These are phyloP conservation scores for Xylariaceae sp. DNA, from an alignment of 2,329 filamentous ascomycete genomes.

Conservation along the genomic window DNA sequence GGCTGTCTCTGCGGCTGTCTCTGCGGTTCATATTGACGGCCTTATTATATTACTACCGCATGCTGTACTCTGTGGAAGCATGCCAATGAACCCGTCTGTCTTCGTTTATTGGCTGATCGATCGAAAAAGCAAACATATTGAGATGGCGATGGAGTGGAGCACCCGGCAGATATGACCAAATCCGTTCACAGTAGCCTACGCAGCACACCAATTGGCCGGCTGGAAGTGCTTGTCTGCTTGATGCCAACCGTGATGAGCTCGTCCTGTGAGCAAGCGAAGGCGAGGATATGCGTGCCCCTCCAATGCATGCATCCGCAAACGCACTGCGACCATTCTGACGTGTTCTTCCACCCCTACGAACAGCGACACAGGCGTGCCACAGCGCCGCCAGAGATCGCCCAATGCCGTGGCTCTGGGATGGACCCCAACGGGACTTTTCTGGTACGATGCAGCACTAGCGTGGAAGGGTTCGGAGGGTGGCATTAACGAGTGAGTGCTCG, in stretches of 20 bases:
- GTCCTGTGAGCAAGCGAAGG: neutral
- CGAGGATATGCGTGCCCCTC: neutral
- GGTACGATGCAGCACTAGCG: slow-evolving; percentile 6
- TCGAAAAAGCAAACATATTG: neutral
- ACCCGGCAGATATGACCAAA: slow-evolving; percentile 2
- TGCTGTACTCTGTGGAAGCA: neutral
- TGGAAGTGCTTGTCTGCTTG: neutral
- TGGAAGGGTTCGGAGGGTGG: neutral
- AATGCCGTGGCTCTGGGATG: slow-evolving; percentile 23
- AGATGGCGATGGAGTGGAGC: neutral
- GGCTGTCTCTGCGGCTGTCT: too few relatives aligned
- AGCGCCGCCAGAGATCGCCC: slow-evolving; percentile 17
- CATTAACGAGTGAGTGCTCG: slow-evolving; percentile 1
- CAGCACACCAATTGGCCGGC: neutral
- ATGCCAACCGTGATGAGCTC: neutral
- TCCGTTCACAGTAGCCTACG: neutral
- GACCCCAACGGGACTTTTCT: slow-evolving; percentile 10
- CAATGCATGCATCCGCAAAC: slow-evolving; percentile 12
- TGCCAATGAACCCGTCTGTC: neutral
- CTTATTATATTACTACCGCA: too few relatives aligned
- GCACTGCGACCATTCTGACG: slow-evolving; percentile 21
- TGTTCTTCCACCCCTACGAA: slow-evolving; percentile 16
- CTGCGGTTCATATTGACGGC: too few relatives aligned
- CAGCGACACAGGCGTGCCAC: slow-evolving; percentile 7
- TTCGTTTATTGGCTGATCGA: neutral